phyloP scores from a whole-genome alignment of 2,329 filamentous ascomycete genomes.

The Mycogone perniciosa region DNA sequence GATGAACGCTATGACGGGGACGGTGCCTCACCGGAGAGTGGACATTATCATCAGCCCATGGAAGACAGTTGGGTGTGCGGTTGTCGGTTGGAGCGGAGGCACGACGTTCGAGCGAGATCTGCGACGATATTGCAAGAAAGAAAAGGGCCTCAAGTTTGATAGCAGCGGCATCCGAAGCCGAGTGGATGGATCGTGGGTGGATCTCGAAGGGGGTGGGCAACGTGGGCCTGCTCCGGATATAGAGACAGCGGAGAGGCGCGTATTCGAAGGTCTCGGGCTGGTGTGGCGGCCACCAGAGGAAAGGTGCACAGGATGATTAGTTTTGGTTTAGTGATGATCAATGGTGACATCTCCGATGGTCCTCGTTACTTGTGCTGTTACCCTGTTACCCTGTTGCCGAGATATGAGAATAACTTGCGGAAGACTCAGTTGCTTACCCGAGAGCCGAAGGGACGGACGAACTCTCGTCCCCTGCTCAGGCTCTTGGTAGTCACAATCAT shows the following conservation, averaged over 20 bases:
- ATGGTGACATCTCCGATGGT: neutral
- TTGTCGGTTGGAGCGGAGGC: constrained; percentile 82
- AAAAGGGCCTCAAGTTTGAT: constrained; percentile 77
- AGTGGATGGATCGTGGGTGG: constrained; percentile 59
- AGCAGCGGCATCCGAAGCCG: constrained; percentile 75
- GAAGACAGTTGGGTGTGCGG: constrained; percentile 80
- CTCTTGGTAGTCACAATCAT: too few species aligned
- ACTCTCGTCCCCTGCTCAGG: too few species aligned
- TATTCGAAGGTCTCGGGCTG: constrained; percentile 72
- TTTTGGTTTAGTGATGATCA: neutral
- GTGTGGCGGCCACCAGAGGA: constrained; percentile 60
- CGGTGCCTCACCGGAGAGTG: constrained; percentile 66
- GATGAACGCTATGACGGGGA: neutral
- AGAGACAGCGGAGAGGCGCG: constrained; percentile 68
- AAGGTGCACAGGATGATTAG: constrained; percentile 56
- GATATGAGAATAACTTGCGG: too few species aligned
- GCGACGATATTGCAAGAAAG: constrained; percentile 68
- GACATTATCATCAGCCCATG: constrained; percentile 90
- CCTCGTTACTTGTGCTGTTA: neutral
- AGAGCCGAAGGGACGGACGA: too few species aligned
- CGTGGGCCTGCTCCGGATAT: constrained; percentile 50
- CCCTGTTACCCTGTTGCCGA: too few species aligned
- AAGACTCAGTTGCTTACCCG: too few species aligned
- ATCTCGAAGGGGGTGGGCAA: constrained; percentile 53
- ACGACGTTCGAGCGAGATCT: constrained; percentile 88